Conservation (phyloP, 495 filamentous ascomycete genomes). For the Lasiosphaeriaceae sp. region DNA sequence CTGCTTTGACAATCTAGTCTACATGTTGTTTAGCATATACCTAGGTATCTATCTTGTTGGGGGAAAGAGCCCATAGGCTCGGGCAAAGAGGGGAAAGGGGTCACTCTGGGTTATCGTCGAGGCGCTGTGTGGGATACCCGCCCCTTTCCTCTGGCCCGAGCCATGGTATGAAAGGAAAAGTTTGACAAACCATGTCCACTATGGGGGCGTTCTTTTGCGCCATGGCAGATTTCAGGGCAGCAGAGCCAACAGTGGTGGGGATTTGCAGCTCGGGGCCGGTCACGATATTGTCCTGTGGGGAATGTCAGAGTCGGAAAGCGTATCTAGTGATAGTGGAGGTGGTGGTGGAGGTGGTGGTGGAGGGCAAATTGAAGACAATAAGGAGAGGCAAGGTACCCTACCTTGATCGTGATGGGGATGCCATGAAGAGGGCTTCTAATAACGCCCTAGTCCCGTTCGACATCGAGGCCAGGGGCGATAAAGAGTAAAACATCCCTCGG, state of each 20-base stretch:
- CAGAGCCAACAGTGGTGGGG: slow-evolving; percentile 1
- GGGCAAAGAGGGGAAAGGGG: no score
- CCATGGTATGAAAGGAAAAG: no score
- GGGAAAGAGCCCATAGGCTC: no score
- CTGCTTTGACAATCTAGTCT: slow-evolving; percentile 3
- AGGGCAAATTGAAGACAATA: neutral
- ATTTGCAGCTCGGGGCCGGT: slow-evolving; percentile 1
- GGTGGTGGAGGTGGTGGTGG: neutral
- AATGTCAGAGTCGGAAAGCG: neutral
- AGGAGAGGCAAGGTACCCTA: no score
- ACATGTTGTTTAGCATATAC: no score
- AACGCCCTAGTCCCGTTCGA: neutral
- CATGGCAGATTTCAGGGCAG: neutral
- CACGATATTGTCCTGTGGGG: slow-evolving; percentile 9
- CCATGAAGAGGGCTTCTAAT: slow-evolving; percentile 8
- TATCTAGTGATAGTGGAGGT: neutral
- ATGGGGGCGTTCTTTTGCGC: neutral
- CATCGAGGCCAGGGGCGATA: slow-evolving; percentile 3
- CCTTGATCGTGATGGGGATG: slow-evolving; percentile 9
- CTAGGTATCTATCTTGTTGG: neutral
- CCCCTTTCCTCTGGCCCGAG: no score
- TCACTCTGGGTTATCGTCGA: no score
- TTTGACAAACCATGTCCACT: slow-evolving; percentile 5
- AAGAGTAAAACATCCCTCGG: neutral
- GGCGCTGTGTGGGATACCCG: no score